A percentile compares a stretch with the other conserved stretches of the same genome.
Conservation (phyloP, 805 yeast genomes). For the Lachancea waltii region DNA sequence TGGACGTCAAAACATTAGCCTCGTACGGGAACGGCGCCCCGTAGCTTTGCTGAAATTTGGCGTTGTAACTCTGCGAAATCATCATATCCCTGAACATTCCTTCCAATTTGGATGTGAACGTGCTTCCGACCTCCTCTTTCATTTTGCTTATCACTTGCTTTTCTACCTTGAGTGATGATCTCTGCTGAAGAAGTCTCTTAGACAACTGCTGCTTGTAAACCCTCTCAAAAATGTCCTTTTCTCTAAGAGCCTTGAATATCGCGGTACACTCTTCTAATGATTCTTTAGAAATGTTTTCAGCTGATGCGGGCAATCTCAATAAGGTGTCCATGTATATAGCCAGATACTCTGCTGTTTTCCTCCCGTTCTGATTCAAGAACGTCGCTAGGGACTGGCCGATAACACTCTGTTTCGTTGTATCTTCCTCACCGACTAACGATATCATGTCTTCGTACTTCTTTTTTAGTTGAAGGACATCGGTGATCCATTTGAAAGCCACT, state of each 20-base stretch:
- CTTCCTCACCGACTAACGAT: slow-evolving; percentile 42
- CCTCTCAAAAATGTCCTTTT: slow-evolving; percentile 80
- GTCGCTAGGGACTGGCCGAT: slow-evolving; percentile 56
- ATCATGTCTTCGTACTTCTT: slow-evolving; percentile 45
- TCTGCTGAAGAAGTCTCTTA: slow-evolving; percentile 55
- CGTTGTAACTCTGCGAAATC: slow-evolving; percentile 44
- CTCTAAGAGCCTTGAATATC: slow-evolving; percentile 62
- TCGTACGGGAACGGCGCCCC: slow-evolving; percentile 33
- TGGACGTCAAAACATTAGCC: slow-evolving; percentile 51
- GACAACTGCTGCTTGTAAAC: slow-evolving; percentile 84
- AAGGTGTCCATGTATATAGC: slow-evolving; percentile 54
- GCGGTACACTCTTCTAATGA: slow-evolving; percentile 50
- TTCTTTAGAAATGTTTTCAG: slow-evolving; percentile 23
- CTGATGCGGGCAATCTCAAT: slow-evolving; percentile 41
- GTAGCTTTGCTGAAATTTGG: slow-evolving; percentile 31
- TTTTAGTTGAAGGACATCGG: slow-evolving; percentile 46
- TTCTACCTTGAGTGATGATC: slow-evolving; percentile 55
- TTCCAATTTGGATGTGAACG: slow-evolving; percentile 72
- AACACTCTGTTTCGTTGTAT: slow-evolving; percentile 45
- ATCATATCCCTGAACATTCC: slow-evolving; percentile 83
- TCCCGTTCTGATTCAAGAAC: slow-evolving; percentile 46
- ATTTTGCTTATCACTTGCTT: slow-evolving; percentile 58
- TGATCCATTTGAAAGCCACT: slow-evolving; percentile 64
- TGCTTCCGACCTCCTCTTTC: slow-evolving; percentile 70
- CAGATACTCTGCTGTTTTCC: slow-evolving; percentile 45